Percentiles rank a stretch among this genome's conserved stretches.
Evolutionary conservation across 371 early-diverging fungal genomes (phyloP).

Genomic region (Mucor circinelloides): DNA sequence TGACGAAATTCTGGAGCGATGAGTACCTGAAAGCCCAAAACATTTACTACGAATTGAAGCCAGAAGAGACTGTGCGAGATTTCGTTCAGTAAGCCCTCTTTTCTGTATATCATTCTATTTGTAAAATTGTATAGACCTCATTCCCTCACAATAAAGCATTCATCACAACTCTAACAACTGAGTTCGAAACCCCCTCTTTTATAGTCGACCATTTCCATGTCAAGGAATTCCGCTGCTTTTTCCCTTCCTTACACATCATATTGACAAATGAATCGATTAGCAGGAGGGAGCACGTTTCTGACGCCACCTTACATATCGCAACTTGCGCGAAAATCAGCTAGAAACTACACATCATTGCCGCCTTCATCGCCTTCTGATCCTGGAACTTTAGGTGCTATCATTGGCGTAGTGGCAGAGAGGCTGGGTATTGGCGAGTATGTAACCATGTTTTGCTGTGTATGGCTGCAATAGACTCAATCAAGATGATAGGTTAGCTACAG

Average conservation of each 20-base stretch:
- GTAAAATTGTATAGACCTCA: not conserved
- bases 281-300: conserved; percentile 2
- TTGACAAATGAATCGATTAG: not conserved
- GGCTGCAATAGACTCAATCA: not conserved
- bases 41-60: conserved; percentile 31
- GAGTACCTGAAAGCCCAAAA: conserved; percentile 41
- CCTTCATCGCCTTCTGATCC: conserved; percentile 19
- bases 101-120: not conserved
- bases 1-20: conserved; percentile 83
- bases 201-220: no score
- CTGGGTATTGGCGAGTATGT: conserved; percentile 58
- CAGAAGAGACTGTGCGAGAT: conserved; percentile 38
- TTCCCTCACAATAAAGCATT: not conserved
- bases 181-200: not conserved
- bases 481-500: conserved; percentile 53
- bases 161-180: not conserved
- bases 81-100: conserved; percentile 24
- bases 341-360: conserved; percentile 26
- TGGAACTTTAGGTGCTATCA: conserved; percentile 46
- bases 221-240: not conserved
- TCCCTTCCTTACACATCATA: not conserved
- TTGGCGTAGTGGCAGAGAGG: conserved; percentile 48
- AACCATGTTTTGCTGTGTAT: not conserved
- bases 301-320: conserved; percentile 9
- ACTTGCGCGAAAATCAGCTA: not conserved